phyloP scores from a whole-genome alignment of 192 early-diverging fungal species.

The Coemansia sp. region DNA sequence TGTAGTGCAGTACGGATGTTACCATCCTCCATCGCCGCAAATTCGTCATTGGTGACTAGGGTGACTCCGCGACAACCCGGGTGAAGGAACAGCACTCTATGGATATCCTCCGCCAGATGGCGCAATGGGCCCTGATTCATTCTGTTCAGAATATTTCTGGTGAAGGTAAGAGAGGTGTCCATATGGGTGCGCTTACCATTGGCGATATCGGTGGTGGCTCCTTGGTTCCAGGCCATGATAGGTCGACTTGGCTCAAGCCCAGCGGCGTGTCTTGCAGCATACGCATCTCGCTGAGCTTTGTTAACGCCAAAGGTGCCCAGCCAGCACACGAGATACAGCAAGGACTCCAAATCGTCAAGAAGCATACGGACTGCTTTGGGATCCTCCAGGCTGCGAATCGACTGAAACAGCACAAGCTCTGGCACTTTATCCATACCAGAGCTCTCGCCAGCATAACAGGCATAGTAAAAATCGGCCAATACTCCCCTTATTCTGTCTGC shows the following conservation, averaged over 20 bases:
- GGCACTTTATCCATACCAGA: not conserved
- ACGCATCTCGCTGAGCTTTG: not conserved
- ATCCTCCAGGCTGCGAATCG: slow-evolving; percentile 16
- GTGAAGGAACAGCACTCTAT: not conserved
- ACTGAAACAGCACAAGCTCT: slow-evolving; percentile 8
- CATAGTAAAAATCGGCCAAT: slow-evolving; percentile 26
- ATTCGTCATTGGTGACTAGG: too few relatives aligned
- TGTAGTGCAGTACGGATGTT: not conserved
- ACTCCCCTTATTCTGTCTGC: not conserved
- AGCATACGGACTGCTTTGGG: not conserved
- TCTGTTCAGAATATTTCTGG: not conserved
- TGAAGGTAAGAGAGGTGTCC: too few relatives aligned
- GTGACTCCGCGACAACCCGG: not conserved
- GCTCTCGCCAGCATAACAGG: not conserved
- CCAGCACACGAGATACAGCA: not conserved
- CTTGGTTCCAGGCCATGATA: not conserved
- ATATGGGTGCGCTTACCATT: slow-evolving; percentile 69
- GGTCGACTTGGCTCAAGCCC: not conserved
- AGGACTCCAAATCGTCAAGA: slow-evolving; percentile 22
- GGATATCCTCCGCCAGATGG: not conserved
- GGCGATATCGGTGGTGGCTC: too few relatives aligned
- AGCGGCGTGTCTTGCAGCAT: not conserved
- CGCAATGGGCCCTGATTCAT: not conserved
- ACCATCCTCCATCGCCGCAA: not conserved
- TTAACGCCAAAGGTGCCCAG: not conserved